A percentile compares a stretch with the other conserved stretches of the same genome.
These are phyloP conservation scores for Colletotrichum agaves DNA, from an alignment of 2,329 filamentous ascomycete genomes.

Conservation along the genomic window DNA sequence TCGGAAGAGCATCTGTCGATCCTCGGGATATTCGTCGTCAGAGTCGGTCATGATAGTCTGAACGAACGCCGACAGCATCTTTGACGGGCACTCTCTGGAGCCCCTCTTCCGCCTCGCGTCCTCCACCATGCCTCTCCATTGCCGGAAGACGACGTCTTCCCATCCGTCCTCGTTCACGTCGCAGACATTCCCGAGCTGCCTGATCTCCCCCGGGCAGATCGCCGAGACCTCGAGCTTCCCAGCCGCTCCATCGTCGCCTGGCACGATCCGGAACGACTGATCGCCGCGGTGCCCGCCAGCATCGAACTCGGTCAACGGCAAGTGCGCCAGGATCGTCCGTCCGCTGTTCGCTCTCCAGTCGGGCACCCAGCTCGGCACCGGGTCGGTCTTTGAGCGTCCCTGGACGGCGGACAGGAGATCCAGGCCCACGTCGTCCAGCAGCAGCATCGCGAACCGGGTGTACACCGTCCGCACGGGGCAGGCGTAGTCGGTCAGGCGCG, in stretches of 20 bases:
- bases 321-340: conserved; percentile 4
- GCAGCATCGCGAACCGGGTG: not conserved
- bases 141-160: not conserved
- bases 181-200: not conserved
- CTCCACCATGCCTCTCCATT: not conserved
- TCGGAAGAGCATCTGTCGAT: not conserved
- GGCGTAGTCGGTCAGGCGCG: not conserved
- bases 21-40: not conserved
- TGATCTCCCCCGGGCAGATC: not conserved
- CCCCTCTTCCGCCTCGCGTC: not conserved
- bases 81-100: not conserved
- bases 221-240: not conserved
- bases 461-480: not conserved
- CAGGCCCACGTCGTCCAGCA: not conserved
- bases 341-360: not conserved
- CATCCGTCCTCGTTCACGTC: not conserved
- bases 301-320: conserved; percentile 2
- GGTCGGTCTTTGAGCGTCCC: not conserved
- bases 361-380: conserved; percentile 9
- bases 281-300: not conserved
- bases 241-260: not conserved
- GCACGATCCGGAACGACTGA: not conserved
- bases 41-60: not conserved
- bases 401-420: conserved; percentile 17
- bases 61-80: not conserved